Percentiles rank a stretch among this genome's conserved stretches.
These are phyloP conservation scores for Pyrenophora tritici-repentis DNA, from an alignment of 2,329 filamentous ascomycete genomes.

Conservation along the genomic window DNA sequence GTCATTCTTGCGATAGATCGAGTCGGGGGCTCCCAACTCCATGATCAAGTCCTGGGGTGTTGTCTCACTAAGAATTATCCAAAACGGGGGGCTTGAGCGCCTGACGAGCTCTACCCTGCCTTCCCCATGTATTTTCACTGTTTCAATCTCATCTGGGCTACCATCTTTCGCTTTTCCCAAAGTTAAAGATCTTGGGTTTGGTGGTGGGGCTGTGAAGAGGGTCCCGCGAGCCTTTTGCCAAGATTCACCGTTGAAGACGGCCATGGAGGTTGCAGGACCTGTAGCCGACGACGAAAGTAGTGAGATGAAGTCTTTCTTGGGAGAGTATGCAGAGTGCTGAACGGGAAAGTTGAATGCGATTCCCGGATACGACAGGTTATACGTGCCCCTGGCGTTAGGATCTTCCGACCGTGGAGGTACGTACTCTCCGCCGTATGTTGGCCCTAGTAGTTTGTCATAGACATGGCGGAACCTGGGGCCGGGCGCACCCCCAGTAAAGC, in stretches of 20 bases:
- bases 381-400: constrained; percentile 67
- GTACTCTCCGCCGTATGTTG: constrained; percentile 93
- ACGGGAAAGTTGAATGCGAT: constrained; percentile 91
- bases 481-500: constrained; percentile 40
- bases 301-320: constrained; percentile 79
- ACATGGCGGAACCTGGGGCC: constrained; percentile 86
- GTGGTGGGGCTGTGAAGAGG: constrained; percentile 75
- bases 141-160: constrained; percentile 86
- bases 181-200: constrained; percentile 73
- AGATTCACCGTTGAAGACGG: constrained; percentile 85
- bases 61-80: constrained; percentile 80
- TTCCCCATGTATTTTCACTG: constrained; percentile 76
- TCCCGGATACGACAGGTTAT: constrained; percentile 91
- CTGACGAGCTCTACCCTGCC: constrained; percentile 79
- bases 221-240: constrained; percentile 82
- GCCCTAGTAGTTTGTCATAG: constrained; percentile 90
- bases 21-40: constrained; percentile 89
- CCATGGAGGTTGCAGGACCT: constrained; percentile 81
- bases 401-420: constrained; percentile 65
- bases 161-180: constrained; percentile 72
- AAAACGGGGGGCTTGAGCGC: constrained; percentile 68
- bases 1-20: constrained; percentile 90
- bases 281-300: constrained; percentile 79
- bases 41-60: constrained; percentile 90
- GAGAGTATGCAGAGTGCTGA: constrained; percentile 73